Conservation (phyloP, 1,284 basidiomycete genomes). For the Cutaneotrichosporon dermatis region DNA sequence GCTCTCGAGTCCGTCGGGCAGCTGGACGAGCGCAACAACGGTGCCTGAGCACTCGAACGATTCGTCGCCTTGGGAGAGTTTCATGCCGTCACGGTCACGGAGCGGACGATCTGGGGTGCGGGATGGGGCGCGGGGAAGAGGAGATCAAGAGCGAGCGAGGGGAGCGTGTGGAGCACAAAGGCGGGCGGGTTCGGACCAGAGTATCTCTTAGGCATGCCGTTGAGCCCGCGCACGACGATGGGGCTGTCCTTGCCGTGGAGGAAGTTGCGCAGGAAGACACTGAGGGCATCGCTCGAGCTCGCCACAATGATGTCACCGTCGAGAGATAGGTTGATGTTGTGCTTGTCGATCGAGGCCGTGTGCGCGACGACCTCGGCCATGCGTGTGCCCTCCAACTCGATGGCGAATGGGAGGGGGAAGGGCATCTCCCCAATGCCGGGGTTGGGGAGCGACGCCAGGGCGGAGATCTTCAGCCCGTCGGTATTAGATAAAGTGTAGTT, state of each 20-base stretch:
- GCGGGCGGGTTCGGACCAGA: constrained; percentile 23
- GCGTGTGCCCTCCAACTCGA: constrained; percentile 26
- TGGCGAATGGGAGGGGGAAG: constrained; percentile 40
- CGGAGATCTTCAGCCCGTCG: constrained; percentile 29
- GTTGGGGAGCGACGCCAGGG: constrained; percentile 36
- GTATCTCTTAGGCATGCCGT: constrained; percentile 7
- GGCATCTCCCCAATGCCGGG: constrained; percentile 28
- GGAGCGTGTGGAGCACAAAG: constrained; percentile 35
- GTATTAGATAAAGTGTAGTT: constrained; percentile 31
- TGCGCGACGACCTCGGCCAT: constrained; percentile 40
- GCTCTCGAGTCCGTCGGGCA: constrained; percentile 34
- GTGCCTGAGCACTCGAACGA: constrained; percentile 39
- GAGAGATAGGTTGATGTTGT: constrained; percentile 28
- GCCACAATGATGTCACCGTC: constrained; percentile 29
- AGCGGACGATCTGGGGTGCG: constrained; percentile 39
- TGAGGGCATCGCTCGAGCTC: constrained; percentile 25
- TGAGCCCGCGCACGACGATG: constrained; percentile 36
- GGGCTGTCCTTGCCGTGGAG: constrained; percentile 38
- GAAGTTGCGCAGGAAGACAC: constrained; percentile 38
- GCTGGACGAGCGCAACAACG: constrained; percentile 40
- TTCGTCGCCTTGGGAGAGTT: constrained; percentile 13
- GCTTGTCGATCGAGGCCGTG: constrained; percentile 9
- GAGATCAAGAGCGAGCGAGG: constrained; percentile 32
- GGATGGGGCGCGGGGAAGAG: constrained; percentile 43
- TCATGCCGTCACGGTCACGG: constrained; percentile 47